Evolutionary conservation across 2,329 filamentous ascomycete genomes (phyloP).

Genomic region (Ophiostoma montium): DNA sequence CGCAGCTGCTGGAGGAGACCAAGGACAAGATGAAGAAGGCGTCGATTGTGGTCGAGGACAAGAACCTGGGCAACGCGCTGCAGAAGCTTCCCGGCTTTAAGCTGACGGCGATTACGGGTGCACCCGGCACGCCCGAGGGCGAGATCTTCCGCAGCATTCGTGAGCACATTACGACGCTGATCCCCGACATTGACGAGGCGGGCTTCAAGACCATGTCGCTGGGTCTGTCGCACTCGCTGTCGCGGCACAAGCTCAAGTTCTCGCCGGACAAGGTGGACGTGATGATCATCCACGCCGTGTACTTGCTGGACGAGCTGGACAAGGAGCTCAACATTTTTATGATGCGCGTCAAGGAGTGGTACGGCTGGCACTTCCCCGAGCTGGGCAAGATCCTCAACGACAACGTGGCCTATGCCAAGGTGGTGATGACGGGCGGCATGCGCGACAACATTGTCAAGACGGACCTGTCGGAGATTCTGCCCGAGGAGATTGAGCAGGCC

Average conservation of each 20-base stretch:
- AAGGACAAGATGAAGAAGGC: constrained; percentile 91
- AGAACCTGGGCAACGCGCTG: constrained; percentile 83
- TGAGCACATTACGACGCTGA: constrained; percentile 75
- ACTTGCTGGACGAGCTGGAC: constrained; percentile 86
- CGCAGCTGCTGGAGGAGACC: constrained; percentile 69
- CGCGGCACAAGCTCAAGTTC: constrained; percentile 96
- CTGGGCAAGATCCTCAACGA: constrained; percentile 95
- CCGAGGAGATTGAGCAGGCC: constrained; percentile 83
- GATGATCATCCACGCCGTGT: constrained; percentile 97
- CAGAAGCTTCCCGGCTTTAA: constrained; percentile 80
- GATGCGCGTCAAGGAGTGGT: constrained; percentile 99
- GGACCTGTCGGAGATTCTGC: constrained; percentile 80
- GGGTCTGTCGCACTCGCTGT: constrained; percentile 92
- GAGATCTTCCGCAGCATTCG: constrained; percentile 93
- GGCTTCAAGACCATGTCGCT: constrained; percentile 90
- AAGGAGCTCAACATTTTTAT: constrained; percentile 98
- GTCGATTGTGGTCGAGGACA: constrained; percentile 83
- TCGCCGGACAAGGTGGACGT: constrained; percentile 97
- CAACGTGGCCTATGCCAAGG: constrained; percentile 83
- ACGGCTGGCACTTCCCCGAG: constrained; percentile 99
- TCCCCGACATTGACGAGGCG: constrained; percentile 71
- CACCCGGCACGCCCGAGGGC: constrained; percentile 66
- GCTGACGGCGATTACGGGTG: constrained; percentile 64
- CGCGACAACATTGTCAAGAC: constrained; percentile 62
- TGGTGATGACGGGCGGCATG: constrained; percentile 82